Percentiles rank a stretch among this genome's conserved stretches.
Conservation (phyloP, 345 rosid species). For the Salix dunnii region DNA sequence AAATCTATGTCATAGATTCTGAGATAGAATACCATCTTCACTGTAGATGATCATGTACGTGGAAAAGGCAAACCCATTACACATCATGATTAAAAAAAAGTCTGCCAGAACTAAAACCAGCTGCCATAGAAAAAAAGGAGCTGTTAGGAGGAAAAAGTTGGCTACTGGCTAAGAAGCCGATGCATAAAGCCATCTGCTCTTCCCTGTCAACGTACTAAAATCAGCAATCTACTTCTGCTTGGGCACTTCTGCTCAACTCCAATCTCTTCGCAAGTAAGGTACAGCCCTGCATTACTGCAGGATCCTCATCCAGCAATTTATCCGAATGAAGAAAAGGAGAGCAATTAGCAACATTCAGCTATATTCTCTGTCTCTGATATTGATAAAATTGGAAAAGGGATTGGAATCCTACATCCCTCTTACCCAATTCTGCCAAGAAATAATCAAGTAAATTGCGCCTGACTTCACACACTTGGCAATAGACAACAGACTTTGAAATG, state of each 20-base stretch:
- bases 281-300: constrained; percentile 77
- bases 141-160: background rate
- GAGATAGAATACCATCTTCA: no score
- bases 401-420: constrained; percentile 53
- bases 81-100: no score
- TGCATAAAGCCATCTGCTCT: background rate
- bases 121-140: background rate
- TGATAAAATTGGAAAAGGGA: background rate
- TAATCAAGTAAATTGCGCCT: constrained; percentile 82
- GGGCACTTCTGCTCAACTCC: constrained; percentile 86
- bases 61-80: no score
- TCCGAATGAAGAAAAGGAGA: constrained; percentile 31
- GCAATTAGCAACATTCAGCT: background rate
- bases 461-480: constrained; percentile 95
- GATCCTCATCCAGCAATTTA: constrained; percentile 72
- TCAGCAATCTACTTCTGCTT: constrained; percentile 54
- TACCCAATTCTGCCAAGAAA: constrained; percentile 83
- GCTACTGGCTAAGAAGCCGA: background rate
- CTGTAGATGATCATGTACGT: no score
- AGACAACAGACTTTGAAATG: constrained; percentile 88
- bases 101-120: no score
- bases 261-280: constrained; percentile 65
- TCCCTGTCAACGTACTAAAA: background rate
- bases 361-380: background rate
- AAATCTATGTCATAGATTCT: no score